Evolutionary conservation across 371 early-diverging fungal genomes (phyloP), one percentile per base, ranked within the genome.

Genomic region (Mucor velutinosus): DNA sequence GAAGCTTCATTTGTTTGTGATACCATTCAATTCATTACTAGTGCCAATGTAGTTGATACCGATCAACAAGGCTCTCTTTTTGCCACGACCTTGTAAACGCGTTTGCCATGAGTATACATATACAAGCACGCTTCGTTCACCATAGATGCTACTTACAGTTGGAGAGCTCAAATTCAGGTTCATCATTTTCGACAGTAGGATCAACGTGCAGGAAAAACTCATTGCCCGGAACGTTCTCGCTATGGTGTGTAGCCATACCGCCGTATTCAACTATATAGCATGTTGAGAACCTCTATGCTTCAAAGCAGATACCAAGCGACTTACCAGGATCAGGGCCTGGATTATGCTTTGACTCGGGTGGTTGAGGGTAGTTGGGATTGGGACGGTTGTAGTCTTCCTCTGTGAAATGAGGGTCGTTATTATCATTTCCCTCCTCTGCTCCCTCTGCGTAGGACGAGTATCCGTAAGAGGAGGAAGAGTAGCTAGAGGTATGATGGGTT

Each of bases 11-110:
- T 56, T 56, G 15, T 56, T 29, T 29, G 56, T 51, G 21, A 65
- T 76, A 82, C 91, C 92, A 60, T 80, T 71, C 45, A 96, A 86
- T 67, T 88, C 86, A 60, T 79, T 80, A 27, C 74, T 69, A 19
- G 94, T 87, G 21, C 89, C 87, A 37, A 84, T 83, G 76, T 97
- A 97, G 74, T 97, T 97, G 76, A 97, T 95, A 45, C 98, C 98
- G 62, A 97, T 87, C 37, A 97, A 82, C 59, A 97, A 83, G 1
- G 95, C 98, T 41, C 90, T 86, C 75, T 91, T 93, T 63, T 89
- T 82, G 32, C 94, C 92, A 32, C 67, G 71, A 59, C 81, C 84
- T 83, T 65, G 21, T 33, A 53, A 21, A 60, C 25, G 53, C 53
- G 53, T 27, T 53, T 49, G 14, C 6, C 7, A 27, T 56, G 2